Evolutionary conservation across 164 flowering plant species (phyloP).

Genomic region (Annona cherimola): DNA sequence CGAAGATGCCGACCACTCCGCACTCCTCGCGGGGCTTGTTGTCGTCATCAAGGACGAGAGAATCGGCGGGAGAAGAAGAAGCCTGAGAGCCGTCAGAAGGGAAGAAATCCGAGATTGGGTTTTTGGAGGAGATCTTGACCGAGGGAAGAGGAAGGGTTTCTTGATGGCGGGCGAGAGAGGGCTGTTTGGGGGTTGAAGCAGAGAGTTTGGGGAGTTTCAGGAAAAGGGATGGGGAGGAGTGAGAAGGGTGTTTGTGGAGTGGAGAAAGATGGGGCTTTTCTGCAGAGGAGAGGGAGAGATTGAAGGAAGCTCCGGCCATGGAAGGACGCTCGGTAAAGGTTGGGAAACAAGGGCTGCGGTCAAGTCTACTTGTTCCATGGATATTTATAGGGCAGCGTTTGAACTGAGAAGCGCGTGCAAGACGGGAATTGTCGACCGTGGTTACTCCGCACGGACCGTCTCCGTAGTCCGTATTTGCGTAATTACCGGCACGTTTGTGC

Average conservation of each 20-base stretch:
- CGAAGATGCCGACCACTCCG: slow-evolving; percentile 91
- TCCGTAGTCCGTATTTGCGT: no score
- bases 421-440: no score
- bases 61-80: slow-evolving; percentile 3
- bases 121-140: slow-evolving; percentile 12
- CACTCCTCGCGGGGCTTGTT: slow-evolving; percentile 73
- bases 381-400: no score
- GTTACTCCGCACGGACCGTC: no score
- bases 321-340: no score
- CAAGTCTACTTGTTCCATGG: no score
- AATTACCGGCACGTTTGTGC: no score
- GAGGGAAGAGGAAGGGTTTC: background rate
- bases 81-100: slow-evolving; percentile 3
- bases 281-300: background rate
- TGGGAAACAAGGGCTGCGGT: no score
- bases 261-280: background rate
- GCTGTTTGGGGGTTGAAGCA: background rate
- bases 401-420: no score
- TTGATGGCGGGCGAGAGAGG: background rate
- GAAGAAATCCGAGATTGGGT: slow-evolving; percentile 13
- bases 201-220: background rate
- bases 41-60: background rate
- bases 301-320: background rate
- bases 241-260: background rate
- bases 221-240: background rate